A percentile compares a stretch with the other conserved stretches of the same genome.
phyloP scores from a whole-genome alignment of 257 asterid species.

The Prunella vulgaris region DNA sequence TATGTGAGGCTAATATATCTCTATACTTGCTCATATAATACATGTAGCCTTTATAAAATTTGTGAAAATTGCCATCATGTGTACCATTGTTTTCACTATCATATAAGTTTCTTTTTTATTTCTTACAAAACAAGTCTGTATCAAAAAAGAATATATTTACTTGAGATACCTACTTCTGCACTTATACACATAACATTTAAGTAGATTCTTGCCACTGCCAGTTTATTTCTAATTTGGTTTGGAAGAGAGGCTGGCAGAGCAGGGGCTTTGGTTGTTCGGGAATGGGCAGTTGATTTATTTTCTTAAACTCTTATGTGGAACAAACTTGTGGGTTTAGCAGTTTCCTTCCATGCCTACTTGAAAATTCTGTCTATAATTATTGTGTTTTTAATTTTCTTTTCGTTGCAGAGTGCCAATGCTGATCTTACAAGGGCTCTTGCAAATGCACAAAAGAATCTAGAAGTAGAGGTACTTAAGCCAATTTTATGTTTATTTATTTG shows the following conservation, averaged over 20 bases:
- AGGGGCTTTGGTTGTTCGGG: background rate
- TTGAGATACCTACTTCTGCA: background rate
- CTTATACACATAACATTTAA: conserved; percentile 5
- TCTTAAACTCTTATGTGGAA: background rate
- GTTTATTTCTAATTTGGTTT: background rate
- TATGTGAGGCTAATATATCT: conserved; percentile 18
- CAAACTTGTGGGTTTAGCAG: conserved; percentile 3
- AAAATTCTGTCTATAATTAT: background rate
- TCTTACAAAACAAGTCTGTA: background rate
- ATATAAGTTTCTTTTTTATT: background rate
- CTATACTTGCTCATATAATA: conserved; percentile 8
- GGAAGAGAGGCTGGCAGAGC: background rate
- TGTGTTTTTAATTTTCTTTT: conserved; percentile 9
- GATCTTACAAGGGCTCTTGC: conserved; percentile 89
- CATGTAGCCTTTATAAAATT: background rate
- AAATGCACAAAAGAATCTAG: conserved; percentile 68
- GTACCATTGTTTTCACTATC: background rate
- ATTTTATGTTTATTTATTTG: background rate
- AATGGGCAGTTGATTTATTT: background rate
- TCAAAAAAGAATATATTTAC: background rate
- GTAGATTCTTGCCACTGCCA: conserved; percentile 1
- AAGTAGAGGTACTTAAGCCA: conserved; percentile 61
- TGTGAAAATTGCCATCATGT: background rate
- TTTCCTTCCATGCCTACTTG: conserved; percentile 7
- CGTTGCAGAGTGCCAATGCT: conserved; percentile 75